Conservation (phyloP, 2,329 filamentous ascomycete genomes). For the Phaeosphaeria sp. region DNA sequence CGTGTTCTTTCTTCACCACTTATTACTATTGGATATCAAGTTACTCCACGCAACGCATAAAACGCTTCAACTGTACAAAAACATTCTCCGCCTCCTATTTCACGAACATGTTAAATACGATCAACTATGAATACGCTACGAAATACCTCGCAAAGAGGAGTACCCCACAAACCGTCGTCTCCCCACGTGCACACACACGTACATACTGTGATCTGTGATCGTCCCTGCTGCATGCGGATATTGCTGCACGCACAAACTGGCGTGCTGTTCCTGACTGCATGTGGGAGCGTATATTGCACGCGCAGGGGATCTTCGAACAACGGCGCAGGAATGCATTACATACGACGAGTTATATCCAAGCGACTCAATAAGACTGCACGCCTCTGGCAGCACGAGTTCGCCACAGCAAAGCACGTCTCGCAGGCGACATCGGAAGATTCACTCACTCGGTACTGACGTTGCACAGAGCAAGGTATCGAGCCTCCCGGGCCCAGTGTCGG, state of each 20-base stretch:
- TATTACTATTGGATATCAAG: constrained; percentile 4
- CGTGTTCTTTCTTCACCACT: constrained; percentile 3
- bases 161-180: constrained; percentile 17
- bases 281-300: neutral
- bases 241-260: constrained; percentile 3
- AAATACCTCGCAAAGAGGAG: constrained; percentile 19
- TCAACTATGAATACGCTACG: constrained; percentile 7
- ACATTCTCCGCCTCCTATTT: neutral
- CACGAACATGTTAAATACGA: constrained; percentile 16
- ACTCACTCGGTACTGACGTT: neutral
- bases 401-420: constrained; percentile 1
- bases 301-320: constrained; percentile 1
- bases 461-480: neutral
- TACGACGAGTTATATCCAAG: constrained; percentile 24
- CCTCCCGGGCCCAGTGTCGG: neutral
- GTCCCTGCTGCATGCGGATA: constrained; percentile 9
- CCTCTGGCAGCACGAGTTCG: neutral
- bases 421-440: constrained; percentile 15
- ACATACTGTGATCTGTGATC: neutral
- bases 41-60: neutral
- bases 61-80: constrained; percentile 25
- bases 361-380: constrained; percentile 9
- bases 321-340: constrained; percentile 3
- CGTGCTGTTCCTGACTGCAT: neutral
- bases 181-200: constrained; percentile 3